Conservation (phyloP, 2,329 filamentous ascomycete species). For the Colletotrichum lindemuthianum region DNA sequence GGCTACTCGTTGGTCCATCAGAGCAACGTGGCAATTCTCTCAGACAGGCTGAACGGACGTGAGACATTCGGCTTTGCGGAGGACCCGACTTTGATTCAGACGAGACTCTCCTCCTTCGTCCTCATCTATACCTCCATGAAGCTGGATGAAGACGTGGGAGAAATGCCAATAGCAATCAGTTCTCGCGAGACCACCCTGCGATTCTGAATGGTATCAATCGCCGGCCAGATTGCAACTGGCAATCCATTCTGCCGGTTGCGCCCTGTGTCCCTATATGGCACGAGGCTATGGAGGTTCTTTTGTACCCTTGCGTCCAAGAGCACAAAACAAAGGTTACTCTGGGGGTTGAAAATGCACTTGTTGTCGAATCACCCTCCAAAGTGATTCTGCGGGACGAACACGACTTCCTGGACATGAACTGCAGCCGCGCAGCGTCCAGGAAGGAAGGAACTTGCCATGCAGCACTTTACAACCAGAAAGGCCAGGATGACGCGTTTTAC, state of each 20-base stretch:
- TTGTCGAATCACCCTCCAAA: not conserved
- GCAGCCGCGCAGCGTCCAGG: not conserved
- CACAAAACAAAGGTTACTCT: not conserved
- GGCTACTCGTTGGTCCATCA: not conserved
- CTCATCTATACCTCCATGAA: not conserved
- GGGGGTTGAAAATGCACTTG: not conserved
- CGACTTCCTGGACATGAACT: conserved; percentile 2
- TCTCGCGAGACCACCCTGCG: no score
- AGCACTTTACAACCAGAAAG: not conserved
- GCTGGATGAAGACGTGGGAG: not conserved
- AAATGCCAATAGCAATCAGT: no score
- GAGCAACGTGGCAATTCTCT: not conserved
- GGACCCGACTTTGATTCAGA: not conserved
- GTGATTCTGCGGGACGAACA: not conserved
- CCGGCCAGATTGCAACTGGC: not conserved
- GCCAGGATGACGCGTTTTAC: not conserved
- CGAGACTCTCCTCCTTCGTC: not conserved
- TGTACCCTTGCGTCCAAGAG: conserved; percentile 4
- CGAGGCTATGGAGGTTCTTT: conserved; percentile 6
- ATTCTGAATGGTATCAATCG: no score
- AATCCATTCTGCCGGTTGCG: not conserved
- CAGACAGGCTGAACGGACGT: not conserved
- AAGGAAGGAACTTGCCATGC: not conserved
- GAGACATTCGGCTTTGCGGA: not conserved
- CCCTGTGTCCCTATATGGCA: not conserved